These are phyloP conservation scores for Aspergillus oerlinghausenensis DNA, from an alignment of 2,329 filamentous ascomycete genomes.

Conservation along the genomic window DNA sequence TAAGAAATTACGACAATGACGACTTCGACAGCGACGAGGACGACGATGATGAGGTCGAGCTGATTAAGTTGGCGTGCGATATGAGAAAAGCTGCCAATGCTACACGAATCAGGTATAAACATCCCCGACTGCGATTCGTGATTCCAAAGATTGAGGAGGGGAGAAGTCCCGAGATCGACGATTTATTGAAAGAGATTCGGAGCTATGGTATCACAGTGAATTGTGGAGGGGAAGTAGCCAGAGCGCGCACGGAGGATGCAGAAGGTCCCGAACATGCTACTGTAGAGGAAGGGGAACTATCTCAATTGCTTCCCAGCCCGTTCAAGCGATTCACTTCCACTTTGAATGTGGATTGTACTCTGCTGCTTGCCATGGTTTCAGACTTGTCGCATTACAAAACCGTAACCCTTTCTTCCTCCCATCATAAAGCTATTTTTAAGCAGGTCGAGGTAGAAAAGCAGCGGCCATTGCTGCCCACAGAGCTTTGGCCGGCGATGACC, in stretches of 20 bases:
- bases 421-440: slow-evolving; percentile 57
- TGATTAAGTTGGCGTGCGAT: slow-evolving; percentile 57
- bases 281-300: slow-evolving; percentile 19
- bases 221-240: slow-evolving; percentile 25
- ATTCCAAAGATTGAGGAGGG: slow-evolving; percentile 55
- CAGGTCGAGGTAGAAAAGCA: slow-evolving; percentile 63
- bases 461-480: slow-evolving; percentile 55
- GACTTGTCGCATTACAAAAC: slow-evolving; percentile 61
- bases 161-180: slow-evolving; percentile 51
- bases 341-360: slow-evolving; percentile 53
- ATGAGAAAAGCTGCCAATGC: slow-evolving; percentile 54
- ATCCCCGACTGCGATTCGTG: slow-evolving; percentile 57
- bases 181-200: slow-evolving; percentile 53
- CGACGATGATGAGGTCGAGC: slow-evolving; percentile 53
- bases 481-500: slow-evolving; percentile 59
- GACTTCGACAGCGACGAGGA: slow-evolving; percentile 40
- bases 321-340: slow-evolving; percentile 40
- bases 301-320: slow-evolving; percentile 36
- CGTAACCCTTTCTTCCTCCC: slow-evolving; percentile 45
- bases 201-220: slow-evolving; percentile 44
- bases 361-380: slow-evolving; percentile 67
- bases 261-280: slow-evolving; percentile 6
- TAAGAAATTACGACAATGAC: slow-evolving; percentile 31
- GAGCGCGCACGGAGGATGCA: slow-evolving; percentile 3
- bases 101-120: slow-evolving; percentile 55